These are phyloP conservation scores for Cucurbita pepo DNA, from an alignment of 306 rosid species.

Conservation along the genomic window DNA sequence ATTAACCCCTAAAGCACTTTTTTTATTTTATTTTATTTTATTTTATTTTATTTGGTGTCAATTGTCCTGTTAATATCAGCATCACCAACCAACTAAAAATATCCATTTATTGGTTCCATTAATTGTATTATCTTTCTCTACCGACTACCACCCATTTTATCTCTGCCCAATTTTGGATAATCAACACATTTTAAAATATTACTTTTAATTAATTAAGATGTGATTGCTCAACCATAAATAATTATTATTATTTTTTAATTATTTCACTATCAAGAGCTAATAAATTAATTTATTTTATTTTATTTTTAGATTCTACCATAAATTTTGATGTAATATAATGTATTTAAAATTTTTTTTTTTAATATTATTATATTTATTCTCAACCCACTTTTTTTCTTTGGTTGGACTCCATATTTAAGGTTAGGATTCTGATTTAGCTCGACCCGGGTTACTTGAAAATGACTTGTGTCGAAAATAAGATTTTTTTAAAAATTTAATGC, in stretches of 20 bases:
- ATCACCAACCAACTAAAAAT: background rate
- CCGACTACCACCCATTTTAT: background rate
- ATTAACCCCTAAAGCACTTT: background rate
- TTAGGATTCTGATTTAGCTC: background rate
- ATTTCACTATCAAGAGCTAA: background rate
- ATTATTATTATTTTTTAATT: background rate
- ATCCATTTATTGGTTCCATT: background rate
- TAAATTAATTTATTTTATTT: background rate
- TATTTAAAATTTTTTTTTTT: no score
- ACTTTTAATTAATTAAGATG: background rate
- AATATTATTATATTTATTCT: background rate
- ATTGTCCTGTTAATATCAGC: background rate
- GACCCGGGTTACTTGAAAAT: background rate
- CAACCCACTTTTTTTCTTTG: background rate
- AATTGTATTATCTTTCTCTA: background rate
- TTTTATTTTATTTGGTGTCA: no score
- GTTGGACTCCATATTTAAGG: no score
- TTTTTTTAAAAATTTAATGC: background rate
- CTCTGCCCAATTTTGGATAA: background rate
- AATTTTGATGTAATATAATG: no score
- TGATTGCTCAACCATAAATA: background rate
- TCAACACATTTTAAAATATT: background rate
- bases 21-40: background rate
- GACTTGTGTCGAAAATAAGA: background rate
- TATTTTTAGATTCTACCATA: no score